phyloP scores from a whole-genome alignment of 352 stramenopile species.

The Globisporangium paddicum region DNA sequence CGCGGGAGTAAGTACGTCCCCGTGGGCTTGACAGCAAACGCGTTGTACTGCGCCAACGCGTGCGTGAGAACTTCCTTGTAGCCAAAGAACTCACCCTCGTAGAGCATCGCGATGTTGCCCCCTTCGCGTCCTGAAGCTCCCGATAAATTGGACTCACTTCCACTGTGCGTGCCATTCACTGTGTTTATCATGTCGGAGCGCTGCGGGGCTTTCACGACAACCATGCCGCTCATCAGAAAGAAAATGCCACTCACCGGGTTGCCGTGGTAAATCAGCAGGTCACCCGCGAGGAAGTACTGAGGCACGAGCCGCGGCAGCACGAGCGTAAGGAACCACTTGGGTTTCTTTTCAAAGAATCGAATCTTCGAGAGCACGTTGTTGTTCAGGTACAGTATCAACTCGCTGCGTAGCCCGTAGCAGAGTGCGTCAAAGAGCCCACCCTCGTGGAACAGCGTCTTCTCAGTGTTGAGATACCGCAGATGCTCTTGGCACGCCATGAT shows the following conservation, averaged over 20 bases:
- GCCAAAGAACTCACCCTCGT: constrained; percentile 72
- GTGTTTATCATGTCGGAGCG: background rate
- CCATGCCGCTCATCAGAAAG: constrained; percentile 62
- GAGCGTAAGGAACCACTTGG: constrained; percentile 78
- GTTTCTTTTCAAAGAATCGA: constrained; percentile 82
- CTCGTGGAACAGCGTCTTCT: constrained; percentile 72
- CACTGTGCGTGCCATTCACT: background rate
- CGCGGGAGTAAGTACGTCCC: constrained; percentile 62
- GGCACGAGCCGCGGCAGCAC: constrained; percentile 58
- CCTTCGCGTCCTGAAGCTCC: constrained; percentile 20
- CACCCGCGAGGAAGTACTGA: constrained; percentile 62
- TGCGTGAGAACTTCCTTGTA: constrained; percentile 73
- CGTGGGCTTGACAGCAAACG: constrained; percentile 51
- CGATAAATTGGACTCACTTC: background rate
- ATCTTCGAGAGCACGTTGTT: constrained; percentile 49
- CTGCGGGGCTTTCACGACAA: constrained; percentile 42
- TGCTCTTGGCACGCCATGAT: constrained; percentile 68
- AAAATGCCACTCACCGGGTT: constrained; percentile 72
- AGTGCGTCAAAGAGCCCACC: constrained; percentile 57
- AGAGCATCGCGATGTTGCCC: constrained; percentile 55
- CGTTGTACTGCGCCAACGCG: constrained; percentile 55
- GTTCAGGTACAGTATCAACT: constrained; percentile 69
- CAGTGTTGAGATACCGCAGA: constrained; percentile 57
- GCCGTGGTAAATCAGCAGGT: constrained; percentile 68
- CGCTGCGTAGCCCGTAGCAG: constrained; percentile 56